Percentiles rank a stretch among this genome's conserved stretches.
phyloP scores from a whole-genome alignment of 345 rosid genomes.

The Camelina sativa region DNA sequence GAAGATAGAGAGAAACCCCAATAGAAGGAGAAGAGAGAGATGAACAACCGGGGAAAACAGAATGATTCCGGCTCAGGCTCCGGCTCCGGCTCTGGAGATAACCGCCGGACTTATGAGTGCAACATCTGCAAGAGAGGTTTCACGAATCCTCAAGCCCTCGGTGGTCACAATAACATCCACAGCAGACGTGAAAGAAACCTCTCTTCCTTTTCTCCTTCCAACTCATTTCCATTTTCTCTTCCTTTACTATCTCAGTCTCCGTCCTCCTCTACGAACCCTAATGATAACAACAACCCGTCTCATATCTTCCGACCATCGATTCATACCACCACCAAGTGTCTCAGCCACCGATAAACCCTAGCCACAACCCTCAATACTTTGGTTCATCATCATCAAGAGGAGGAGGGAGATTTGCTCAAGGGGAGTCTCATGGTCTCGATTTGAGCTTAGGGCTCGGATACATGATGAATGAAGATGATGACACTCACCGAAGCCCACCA shows the following conservation, averaged over 20 bases:
- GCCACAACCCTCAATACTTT: slow-evolving; percentile 24
- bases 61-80: slow-evolving; percentile 10
- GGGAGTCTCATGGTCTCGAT: slow-evolving; percentile 52
- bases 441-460: slow-evolving; percentile 62
- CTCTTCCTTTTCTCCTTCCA: slow-evolving; percentile 11
- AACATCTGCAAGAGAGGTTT: slow-evolving; percentile 82
- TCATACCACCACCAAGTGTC: slow-evolving; percentile 31
- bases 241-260: slow-evolving; percentile 24
- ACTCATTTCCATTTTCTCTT: slow-evolving; percentile 11
- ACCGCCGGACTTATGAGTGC: slow-evolving; percentile 65
- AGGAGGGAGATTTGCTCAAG: slow-evolving; percentile 24
- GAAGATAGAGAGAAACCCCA: background rate
- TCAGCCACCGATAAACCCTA: slow-evolving; percentile 32
- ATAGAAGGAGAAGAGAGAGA: slow-evolving; percentile 25
- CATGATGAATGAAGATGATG: slow-evolving; percentile 33
- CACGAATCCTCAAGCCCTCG: slow-evolving; percentile 91
- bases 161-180: slow-evolving; percentile 90
- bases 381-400: slow-evolving; percentile 18
- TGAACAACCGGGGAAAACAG: slow-evolving; percentile 29
- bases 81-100: slow-evolving; percentile 7
- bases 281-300: slow-evolving; percentile 3
- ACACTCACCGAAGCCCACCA: slow-evolving; percentile 24
- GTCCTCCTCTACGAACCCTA: slow-evolving; percentile 22
- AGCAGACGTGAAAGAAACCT: slow-evolving; percentile 41
- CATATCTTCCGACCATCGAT: slow-evolving; percentile 29